Conservation (phyloP, 148 eudicot genomes). For the Vaccinium vitisidaea region DNA sequence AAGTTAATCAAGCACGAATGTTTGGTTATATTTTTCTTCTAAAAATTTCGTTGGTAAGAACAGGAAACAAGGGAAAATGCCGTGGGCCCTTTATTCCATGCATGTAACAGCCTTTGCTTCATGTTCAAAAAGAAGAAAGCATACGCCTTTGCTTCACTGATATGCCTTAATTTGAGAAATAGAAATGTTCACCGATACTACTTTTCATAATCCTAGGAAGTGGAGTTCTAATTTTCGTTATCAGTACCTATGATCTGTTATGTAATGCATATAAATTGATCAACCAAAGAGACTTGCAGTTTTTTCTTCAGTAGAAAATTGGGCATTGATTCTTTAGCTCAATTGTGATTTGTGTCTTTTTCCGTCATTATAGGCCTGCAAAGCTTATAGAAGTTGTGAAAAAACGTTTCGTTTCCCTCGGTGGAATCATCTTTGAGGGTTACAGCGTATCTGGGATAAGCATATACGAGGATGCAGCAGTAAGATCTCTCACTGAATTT, state of each 20-base stretch:
- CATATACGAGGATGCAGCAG: conserved; percentile 78
- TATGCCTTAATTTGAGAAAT: not conserved
- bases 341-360: conserved; percentile 12
- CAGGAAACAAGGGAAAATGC: not conserved
- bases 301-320: not conserved
- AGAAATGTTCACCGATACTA: not conserved
- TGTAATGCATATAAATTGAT: not conserved
- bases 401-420: conserved; percentile 63
- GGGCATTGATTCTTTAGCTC: not conserved
- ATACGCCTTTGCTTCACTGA: not conserved
- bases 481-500: conserved; percentile 32
- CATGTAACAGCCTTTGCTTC: not conserved
- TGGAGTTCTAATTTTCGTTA: not conserved
- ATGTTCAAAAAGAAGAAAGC: not conserved
- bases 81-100: not conserved
- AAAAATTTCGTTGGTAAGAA: not conserved
- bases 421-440: conserved; percentile 84
- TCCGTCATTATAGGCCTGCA: conserved; percentile 56
- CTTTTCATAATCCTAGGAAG: not conserved
- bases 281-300: not conserved
- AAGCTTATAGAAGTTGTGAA: conserved; percentile 77
- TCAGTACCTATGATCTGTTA: not conserved
- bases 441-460: conserved; percentile 63
- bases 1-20: not conserved
- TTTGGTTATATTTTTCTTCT: not conserved